These are phyloP conservation scores for Phytophthora nicotianae DNA, from an alignment of 352 stramenopile species.

Conservation along the genomic window DNA sequence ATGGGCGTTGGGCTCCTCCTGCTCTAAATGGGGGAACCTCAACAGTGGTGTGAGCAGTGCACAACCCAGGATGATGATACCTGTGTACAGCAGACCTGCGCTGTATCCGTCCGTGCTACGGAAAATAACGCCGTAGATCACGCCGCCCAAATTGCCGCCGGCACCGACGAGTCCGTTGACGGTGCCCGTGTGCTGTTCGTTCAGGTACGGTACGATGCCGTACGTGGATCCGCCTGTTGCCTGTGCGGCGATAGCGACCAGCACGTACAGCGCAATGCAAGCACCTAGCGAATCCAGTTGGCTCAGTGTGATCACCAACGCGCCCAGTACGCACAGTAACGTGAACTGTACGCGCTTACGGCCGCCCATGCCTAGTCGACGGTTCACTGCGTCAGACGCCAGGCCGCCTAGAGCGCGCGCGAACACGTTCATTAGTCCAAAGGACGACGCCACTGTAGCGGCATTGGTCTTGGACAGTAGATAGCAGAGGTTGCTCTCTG, in stretches of 20 bases:
- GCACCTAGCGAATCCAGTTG: conserved; percentile 65
- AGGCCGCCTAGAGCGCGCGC: conserved; percentile 89
- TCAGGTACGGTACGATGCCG: conserved; percentile 78
- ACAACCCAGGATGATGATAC: conserved; percentile 59
- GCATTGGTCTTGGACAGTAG: conserved; percentile 64
- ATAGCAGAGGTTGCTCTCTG: conserved; percentile 37
- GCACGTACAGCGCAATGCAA: conserved; percentile 88
- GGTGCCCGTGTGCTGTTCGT: conserved; percentile 65
- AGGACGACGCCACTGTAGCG: conserved; percentile 90
- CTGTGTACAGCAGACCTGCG: conserved; percentile 56
- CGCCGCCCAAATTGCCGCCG: conserved; percentile 68
- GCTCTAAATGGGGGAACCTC: conserved; percentile 46
- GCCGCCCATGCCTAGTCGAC: conserved; percentile 87
- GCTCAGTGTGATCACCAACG: conserved; percentile 90
- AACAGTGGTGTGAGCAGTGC: conserved; percentile 52
- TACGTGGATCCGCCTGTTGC: conserved; percentile 71
- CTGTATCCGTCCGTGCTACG: conserved; percentile 43
- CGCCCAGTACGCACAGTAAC: conserved; percentile 76
- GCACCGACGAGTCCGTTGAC: conserved; percentile 72
- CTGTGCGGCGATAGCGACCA: conserved; percentile 93
- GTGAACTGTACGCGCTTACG: conserved; percentile 87
- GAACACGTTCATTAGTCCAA: conserved; percentile 96
- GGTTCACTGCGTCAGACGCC: conserved; percentile 86
- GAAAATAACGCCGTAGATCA: conserved; percentile 80
- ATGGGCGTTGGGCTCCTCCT: conserved; percentile 16